phyloP scores from a whole-genome alignment of 179 eudicot genomes.

The Carnegiea gigantea region DNA sequence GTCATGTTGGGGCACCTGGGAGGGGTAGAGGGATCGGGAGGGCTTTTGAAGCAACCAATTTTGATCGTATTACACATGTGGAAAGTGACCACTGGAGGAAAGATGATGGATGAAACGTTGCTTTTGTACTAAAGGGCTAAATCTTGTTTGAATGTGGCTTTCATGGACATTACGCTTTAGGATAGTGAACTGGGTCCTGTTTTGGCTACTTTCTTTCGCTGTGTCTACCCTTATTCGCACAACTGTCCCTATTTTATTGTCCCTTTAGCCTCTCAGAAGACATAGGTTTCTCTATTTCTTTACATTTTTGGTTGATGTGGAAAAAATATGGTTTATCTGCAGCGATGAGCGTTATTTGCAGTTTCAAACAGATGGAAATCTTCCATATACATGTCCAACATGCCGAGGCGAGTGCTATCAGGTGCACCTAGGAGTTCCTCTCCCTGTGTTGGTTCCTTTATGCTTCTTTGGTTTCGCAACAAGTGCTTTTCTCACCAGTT shows the following conservation, averaged over 20 bases:
- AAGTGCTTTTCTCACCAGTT: not conserved
- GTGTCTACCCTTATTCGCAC: not conserved
- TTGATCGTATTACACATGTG: not conserved
- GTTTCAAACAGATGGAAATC: slow-evolving; percentile 89
- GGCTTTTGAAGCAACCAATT: not conserved
- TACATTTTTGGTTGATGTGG: slow-evolving; percentile 16
- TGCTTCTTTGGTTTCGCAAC: not conserved
- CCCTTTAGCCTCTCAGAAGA: not conserved
- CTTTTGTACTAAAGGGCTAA: not conserved
- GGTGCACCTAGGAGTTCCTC: slow-evolving; percentile 37
- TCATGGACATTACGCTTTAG: not conserved
- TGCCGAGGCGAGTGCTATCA: slow-evolving; percentile 96
- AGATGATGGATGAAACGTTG: not conserved
- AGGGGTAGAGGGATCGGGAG: not conserved
- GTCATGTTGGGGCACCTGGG: not conserved
- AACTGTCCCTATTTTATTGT: not conserved
- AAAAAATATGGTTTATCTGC: slow-evolving; percentile 21
- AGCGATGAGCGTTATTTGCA: slow-evolving; percentile 89
- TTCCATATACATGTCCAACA: slow-evolving; percentile 86
- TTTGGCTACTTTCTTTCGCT: not conserved
- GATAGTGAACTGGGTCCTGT: not conserved
- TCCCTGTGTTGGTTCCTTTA: not conserved
- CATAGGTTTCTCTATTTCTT: not conserved
- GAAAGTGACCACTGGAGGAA: not conserved
- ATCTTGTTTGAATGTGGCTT: not conserved